A percentile compares a stretch with the other conserved stretches of the same genome.
phyloP scores from a whole-genome alignment of 192 early-diverging fungal species.

The Phycomyces nitens region DNA sequence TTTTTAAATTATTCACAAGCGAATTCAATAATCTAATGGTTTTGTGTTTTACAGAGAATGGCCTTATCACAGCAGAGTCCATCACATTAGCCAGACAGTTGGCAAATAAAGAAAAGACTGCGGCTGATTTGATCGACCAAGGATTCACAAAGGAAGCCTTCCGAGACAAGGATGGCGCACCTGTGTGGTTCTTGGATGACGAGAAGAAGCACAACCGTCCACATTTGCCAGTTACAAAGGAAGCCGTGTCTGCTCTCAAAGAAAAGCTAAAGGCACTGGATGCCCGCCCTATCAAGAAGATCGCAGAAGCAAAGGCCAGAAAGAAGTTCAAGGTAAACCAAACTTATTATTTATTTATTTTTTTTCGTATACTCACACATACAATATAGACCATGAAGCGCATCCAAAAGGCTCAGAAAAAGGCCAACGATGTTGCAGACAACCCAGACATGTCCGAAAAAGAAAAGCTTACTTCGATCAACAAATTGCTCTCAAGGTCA shows the following conservation, averaged over 20 bases:
- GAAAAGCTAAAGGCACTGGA: conserved; percentile 85
- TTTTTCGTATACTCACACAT: too few species aligned
- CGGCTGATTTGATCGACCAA: conserved; percentile 84
- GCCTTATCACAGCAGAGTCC: conserved; percentile 86
- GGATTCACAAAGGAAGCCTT: conserved; percentile 88
- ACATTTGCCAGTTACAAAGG: conserved; percentile 91
- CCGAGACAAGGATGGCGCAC: conserved; percentile 82
- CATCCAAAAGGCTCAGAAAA: conserved; percentile 80
- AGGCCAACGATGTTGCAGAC: conserved; percentile 81
- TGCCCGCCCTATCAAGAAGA: conserved; percentile 98
- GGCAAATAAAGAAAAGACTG: conserved; percentile 71
- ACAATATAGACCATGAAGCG: conserved; percentile 59
- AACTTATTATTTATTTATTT: not conserved
- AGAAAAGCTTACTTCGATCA: conserved; percentile 78
- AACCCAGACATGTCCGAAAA: conserved; percentile 88
- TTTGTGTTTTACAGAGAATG: conserved; percentile 35
- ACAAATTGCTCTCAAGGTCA: conserved; percentile 77
- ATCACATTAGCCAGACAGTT: conserved; percentile 87
- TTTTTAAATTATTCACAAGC: too few species aligned
- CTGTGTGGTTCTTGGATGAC: conserved; percentile 91
- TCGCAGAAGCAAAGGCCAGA: conserved; percentile 96
- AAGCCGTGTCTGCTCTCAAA: conserved; percentile 83
- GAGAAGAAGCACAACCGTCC: conserved; percentile 88
- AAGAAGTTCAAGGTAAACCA: conserved; percentile 75
- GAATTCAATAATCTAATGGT: too few species aligned